These are phyloP conservation scores for Tetrapisispora fleetii DNA, from an alignment of 805 yeast genomes.

Conservation along the genomic window DNA sequence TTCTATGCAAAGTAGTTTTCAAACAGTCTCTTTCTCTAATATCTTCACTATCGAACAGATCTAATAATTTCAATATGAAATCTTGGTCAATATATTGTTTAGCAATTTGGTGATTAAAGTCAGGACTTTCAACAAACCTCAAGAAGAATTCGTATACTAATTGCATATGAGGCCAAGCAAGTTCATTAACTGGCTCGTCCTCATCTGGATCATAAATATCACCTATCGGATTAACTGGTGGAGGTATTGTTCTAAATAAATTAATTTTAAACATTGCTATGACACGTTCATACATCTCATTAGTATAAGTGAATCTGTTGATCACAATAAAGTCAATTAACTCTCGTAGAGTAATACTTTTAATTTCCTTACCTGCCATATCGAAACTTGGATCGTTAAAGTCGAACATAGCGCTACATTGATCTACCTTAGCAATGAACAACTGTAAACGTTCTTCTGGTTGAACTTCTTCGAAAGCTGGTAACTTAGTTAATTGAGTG, in stretches of 20 bases:
- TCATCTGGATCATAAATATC: constrained; percentile 97
- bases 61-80: constrained; percentile 71
- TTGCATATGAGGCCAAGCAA: constrained; percentile 99
- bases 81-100: constrained; percentile 89
- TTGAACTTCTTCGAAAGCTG: constrained; percentile 79
- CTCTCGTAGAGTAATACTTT: constrained; percentile 78
- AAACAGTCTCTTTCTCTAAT: constrained; percentile 92
- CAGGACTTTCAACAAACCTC: constrained; percentile 87
- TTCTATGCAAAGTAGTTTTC: constrained; percentile 90
- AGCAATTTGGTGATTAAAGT: constrained; percentile 86
- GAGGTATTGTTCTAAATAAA: constrained; percentile 92
- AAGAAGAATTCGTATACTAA: constrained; percentile 89
- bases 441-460: constrained; percentile 65
- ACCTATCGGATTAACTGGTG: constrained; percentile 95
- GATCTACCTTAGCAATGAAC: constrained; percentile 82
- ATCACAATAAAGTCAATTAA: constrained; percentile 78
- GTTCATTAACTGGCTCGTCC: constrained; percentile 93
- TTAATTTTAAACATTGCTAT: constrained; percentile 83
- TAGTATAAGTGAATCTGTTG: constrained; percentile 76
- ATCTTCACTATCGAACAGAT: constrained; percentile 91
- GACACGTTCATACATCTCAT: constrained; percentile 81
- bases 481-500: constrained; percentile 63
- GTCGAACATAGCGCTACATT: constrained; percentile 90
- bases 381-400: constrained; percentile 89
- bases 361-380: constrained; percentile 85